phyloP scores from a whole-genome alignment of 176 grass and related monocot species.

The Eleusine coracana region DNA sequence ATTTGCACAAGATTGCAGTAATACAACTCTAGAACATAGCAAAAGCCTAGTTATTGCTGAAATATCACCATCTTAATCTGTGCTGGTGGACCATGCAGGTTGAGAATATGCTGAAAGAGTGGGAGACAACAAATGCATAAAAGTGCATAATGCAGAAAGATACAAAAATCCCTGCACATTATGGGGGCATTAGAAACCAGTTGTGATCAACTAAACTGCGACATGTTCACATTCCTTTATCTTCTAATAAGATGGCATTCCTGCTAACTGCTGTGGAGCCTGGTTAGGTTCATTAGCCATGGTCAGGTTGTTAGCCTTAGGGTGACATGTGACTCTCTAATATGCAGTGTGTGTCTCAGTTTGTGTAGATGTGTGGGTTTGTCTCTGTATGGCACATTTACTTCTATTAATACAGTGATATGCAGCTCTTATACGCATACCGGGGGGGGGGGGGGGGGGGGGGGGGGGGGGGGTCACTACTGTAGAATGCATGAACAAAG shows the following conservation, averaged over 20 bases:
- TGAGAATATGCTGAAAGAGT: constrained; percentile 22
- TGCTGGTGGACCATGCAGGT: not conserved
- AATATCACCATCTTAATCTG: constrained; percentile 2
- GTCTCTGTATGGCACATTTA: no score
- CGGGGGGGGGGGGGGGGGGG: no score
- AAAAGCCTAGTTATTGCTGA: not conserved
- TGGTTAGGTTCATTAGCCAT: no score
- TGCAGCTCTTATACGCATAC: no score
- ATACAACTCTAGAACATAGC: not conserved
- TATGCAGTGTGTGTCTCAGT: no score
- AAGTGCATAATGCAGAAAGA: not conserved
- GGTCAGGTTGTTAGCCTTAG: no score
- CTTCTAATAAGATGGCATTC: no score
- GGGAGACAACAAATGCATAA: constrained; percentile 12
- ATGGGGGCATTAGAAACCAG: not conserved
- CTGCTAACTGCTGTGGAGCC: no score
- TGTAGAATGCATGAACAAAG: not conserved
- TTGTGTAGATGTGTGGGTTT: no score
- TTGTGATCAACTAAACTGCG: not conserved
- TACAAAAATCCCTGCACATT: not conserved
- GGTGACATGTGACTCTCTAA: no score
- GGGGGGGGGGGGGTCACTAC: not conserved
- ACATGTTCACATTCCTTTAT: constrained; percentile 9
- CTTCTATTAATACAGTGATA: no score
- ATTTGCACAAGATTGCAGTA: not conserved